Evolutionary conservation across 2,329 filamentous ascomycete species (phyloP).

Genomic region (Microsporum canis): DNA sequence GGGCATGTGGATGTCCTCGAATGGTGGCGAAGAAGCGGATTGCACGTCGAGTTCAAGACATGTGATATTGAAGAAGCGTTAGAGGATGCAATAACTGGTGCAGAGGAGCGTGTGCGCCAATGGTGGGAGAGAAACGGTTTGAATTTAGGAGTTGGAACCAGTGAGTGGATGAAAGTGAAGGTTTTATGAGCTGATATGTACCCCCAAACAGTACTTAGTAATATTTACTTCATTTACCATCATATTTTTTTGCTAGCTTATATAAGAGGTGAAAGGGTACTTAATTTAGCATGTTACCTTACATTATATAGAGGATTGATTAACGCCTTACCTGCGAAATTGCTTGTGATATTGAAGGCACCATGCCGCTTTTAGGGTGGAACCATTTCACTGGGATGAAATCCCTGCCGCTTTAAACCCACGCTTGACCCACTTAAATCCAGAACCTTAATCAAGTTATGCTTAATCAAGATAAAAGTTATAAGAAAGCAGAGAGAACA

Average conservation of each 20-base stretch:
- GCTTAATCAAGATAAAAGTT: neutral
- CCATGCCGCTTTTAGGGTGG: neutral
- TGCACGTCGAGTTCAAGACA: slow-evolving; percentile 82
- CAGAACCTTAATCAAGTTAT: neutral
- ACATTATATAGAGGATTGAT: too few species aligned
- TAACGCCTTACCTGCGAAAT: too few species aligned
- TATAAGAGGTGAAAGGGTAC: neutral
- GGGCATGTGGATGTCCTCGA: slow-evolving; percentile 75
- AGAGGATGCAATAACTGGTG: slow-evolving; percentile 66
- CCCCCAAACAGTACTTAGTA: neutral
- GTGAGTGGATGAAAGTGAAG: slow-evolving; percentile 80
- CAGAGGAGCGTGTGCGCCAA: slow-evolving; percentile 59
- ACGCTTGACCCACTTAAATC: too few species aligned
- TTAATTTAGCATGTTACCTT: too few species aligned
- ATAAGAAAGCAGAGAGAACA: neutral
- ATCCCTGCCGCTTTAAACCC: neutral
- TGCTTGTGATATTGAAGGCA: too few species aligned
- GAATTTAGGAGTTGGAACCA: slow-evolving; percentile 69
- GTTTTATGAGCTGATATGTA: slow-evolving; percentile 42
- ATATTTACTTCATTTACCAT: neutral
- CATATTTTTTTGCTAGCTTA: neutral
- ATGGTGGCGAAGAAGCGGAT: slow-evolving; percentile 70
- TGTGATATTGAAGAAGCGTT: slow-evolving; percentile 92
- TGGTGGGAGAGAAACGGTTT: slow-evolving; percentile 87
- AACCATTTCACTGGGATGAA: neutral